Base-by-base conservation (phyloP, 208 protist genomes). In the Wallacemonas rigidus region DNA sequence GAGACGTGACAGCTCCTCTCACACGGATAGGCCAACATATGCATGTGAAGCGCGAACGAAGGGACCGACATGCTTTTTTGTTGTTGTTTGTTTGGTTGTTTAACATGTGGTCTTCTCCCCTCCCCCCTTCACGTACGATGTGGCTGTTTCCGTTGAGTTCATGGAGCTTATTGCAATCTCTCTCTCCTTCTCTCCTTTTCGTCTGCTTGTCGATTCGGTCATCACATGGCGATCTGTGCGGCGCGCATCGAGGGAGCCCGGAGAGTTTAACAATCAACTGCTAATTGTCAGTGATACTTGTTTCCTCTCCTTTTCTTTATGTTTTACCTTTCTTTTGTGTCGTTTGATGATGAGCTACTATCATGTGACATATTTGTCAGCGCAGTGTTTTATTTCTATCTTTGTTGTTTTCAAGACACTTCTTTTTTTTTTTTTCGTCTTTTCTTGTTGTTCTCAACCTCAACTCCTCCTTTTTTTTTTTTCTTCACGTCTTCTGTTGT, bases 401-500 rank as follows among this genome's bases (percentile, higher is more conserved):
- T 51, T 47, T 36, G 35, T 47, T 17, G 11, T 51, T 50, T 4
- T 40, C 38, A 15, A 51, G 17, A 58, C 43, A 17, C 12, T 40
- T 45, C 50, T 35, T n/a, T 56, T n/a, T 56, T n/a, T 56, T 56
- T 12, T n/a, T 56, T 56, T 40, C 8, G 7, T 62, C 56, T 62
- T 6, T 43, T 62, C 43, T 62, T 65, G 14, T 4, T 51, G 44
- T 36, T 51, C 8, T 26, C 26, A 26, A 26, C 26, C 0, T 26
- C 26, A 26, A 26, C 26, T 26, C 26, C 26, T 26, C 26, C 26
- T 26, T 26, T 39, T 70, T 56, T 57, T 57, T 56, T 39, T 43
- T 45, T 69, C 50, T 69, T 69, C 57, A 9, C 50, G 38, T 6
- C 62, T 65, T 62, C 36, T 56, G 7, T 50, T 43, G 39, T 39